Evolutionary conservation across 139 green algal species (phyloP).

Genomic region (Coelastrella sp.): DNA sequence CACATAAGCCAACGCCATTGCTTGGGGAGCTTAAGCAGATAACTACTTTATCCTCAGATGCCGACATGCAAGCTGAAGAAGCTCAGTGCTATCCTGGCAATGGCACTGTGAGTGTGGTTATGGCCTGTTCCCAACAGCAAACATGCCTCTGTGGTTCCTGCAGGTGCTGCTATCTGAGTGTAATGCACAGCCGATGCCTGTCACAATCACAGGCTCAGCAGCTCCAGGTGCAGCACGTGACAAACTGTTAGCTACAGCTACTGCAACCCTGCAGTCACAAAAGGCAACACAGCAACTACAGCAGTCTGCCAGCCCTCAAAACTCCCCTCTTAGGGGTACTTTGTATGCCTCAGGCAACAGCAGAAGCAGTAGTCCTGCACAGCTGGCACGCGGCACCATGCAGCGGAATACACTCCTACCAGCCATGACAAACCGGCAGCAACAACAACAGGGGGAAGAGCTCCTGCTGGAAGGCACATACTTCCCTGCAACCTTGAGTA

Average conservation of each 20-base stretch:
- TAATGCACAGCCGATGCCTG: conserved; percentile 26
- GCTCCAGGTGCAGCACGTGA: not conserved
- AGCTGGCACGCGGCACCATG: not conserved
- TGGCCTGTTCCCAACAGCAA: no score
- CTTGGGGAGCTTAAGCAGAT: no score
- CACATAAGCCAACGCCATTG: no score
- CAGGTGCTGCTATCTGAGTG: conserved; percentile 40
- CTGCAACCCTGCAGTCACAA: not conserved
- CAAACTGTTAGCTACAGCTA: not conserved
- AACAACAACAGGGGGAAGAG: not conserved
- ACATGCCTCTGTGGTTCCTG: not conserved
- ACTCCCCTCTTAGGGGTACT: not conserved
- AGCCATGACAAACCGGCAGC: not conserved
- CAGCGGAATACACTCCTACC: not conserved
- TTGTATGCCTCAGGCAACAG: not conserved
- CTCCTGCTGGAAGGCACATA: conserved; percentile 8
- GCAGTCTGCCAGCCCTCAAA: not conserved
- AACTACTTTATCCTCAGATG: no score
- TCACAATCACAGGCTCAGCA: conserved; percentile 16
- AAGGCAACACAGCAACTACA: not conserved
- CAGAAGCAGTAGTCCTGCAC: not conserved
- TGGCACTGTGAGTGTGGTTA: no score
- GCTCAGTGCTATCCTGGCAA: not conserved
- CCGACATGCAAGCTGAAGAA: no score
- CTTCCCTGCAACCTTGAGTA: conserved; percentile 14